These are phyloP conservation scores for Coprinopsis sp. DNA, from an alignment of 768 basidiomycete species.

Conservation along the genomic window DNA sequence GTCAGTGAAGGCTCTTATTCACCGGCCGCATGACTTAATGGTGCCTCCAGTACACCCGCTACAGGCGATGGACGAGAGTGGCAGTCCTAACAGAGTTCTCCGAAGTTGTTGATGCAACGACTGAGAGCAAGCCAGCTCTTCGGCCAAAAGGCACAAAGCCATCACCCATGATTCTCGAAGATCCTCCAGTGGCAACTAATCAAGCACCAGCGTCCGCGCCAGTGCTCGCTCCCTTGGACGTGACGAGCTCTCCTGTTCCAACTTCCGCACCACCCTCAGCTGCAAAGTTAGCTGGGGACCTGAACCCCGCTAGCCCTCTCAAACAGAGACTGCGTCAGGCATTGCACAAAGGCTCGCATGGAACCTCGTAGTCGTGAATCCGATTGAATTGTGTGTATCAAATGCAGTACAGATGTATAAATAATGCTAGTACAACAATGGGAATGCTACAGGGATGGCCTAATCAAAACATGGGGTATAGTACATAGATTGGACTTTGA, in stretches of 20 bases:
- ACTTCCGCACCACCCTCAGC: background rate
- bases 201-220: slow-evolving; percentile 1
- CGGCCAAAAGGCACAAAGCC: background rate
- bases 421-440: background rate
- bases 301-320: slow-evolving; percentile 25
- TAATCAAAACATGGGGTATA: background rate
- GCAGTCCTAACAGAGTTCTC: slow-evolving; percentile 73
- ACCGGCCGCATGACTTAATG: slow-evolving; percentile 1
- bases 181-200: background rate
- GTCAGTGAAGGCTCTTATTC: slow-evolving; percentile 27
- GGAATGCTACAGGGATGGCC: background rate
- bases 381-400: too few relatives aligned
- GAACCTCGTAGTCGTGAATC: background rate
- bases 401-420: background rate
- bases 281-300: too few relatives aligned
- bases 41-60: slow-evolving; percentile 66
- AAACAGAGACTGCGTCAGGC: slow-evolving; percentile 25
- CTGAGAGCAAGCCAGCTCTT: background rate
- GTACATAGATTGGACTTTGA: background rate
- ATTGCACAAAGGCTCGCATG: slow-evolving; percentile 17
- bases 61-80: slow-evolving; percentile 81
- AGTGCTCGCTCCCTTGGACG: background rate
- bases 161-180: background rate
- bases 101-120: slow-evolving; percentile 39
- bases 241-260: slow-evolving; percentile 5